Percentiles rank a stretch among this genome's conserved stretches.
phyloP scores from a whole-genome alignment of 441 rosid genomes.

The Metrosideros polymorpha region DNA sequence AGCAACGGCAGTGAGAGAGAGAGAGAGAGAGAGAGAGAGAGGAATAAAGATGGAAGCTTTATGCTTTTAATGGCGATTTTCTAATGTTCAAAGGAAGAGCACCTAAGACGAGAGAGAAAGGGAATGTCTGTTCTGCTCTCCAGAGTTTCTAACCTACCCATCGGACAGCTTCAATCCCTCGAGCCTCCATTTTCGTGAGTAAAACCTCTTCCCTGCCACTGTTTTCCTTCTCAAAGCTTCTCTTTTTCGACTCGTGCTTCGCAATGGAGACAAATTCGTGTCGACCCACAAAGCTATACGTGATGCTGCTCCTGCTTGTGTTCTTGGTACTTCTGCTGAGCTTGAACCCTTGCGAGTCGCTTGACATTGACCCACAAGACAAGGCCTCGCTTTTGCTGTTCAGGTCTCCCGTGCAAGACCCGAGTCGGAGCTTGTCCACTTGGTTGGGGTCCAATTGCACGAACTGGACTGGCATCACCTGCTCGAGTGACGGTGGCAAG shows the following conservation, averaged over 20 bases:
- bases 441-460: slow-evolving; percentile 70
- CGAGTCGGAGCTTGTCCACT: slow-evolving; percentile 30
- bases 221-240: neutral
- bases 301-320: neutral
- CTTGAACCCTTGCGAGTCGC: slow-evolving; percentile 26
- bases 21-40: neutral
- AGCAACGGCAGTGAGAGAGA: neutral
- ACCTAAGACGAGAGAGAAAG: neutral
- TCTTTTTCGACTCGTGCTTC: neutral
- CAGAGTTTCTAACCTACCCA: neutral
- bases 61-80: neutral
- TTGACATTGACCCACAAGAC: slow-evolving; percentile 40
- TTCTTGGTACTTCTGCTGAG: slow-evolving; percentile 15
- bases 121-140: neutral
- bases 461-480: slow-evolving; percentile 23
- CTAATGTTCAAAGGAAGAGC: neutral
- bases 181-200: neutral
- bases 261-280: neutral
- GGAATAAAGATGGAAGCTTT: neutral
- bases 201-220: neutral
- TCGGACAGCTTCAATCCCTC: neutral
- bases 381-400: slow-evolving; percentile 50
- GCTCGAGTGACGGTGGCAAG: slow-evolving; percentile 18
- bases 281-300: neutral
- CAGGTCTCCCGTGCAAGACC: slow-evolving; percentile 44